phyloP scores from a whole-genome alignment of 2,329 filamentous ascomycete genomes.

The Myriosclerotinia duriaeana region DNA sequence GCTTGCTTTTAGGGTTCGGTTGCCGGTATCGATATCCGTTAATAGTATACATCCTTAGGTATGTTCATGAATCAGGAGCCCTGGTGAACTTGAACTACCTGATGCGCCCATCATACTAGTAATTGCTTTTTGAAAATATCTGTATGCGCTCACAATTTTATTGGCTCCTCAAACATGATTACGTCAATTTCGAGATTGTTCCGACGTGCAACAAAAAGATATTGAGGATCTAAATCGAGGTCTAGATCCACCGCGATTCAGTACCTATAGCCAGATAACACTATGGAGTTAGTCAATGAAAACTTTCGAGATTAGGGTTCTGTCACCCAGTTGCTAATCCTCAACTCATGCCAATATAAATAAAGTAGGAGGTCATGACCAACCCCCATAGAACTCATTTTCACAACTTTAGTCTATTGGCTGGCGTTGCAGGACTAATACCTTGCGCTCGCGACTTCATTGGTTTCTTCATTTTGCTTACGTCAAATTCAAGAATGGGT shows the following conservation, averaged over 20 bases:
- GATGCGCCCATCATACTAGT: background rate
- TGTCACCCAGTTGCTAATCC: too few relatives aligned
- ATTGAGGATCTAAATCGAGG: background rate
- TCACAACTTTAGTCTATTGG: background rate
- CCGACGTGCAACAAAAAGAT: background rate
- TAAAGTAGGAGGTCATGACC: too few relatives aligned
- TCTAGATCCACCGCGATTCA: background rate
- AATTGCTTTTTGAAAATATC: background rate
- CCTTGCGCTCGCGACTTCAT: background rate
- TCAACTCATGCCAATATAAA: too few relatives aligned
- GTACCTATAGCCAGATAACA: background rate
- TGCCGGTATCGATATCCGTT: too few relatives aligned
- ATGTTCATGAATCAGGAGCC: background rate
- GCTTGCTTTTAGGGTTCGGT: too few relatives aligned
- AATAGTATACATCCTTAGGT: background rate
- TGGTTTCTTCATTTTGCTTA: background rate
- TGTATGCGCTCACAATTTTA: background rate
- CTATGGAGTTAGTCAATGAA: background rate
- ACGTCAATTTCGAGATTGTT: background rate
- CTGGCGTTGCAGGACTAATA: too few relatives aligned
- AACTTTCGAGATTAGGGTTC: too few relatives aligned
- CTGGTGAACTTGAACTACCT: background rate
- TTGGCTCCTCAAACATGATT: background rate
- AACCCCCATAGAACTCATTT: background rate
- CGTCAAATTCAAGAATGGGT: constrained; percentile 1